Evolutionary conservation across 1,284 basidiomycete genomes (phyloP).

Genomic region (Cutaneotrichosporon cyanovorans): DNA sequence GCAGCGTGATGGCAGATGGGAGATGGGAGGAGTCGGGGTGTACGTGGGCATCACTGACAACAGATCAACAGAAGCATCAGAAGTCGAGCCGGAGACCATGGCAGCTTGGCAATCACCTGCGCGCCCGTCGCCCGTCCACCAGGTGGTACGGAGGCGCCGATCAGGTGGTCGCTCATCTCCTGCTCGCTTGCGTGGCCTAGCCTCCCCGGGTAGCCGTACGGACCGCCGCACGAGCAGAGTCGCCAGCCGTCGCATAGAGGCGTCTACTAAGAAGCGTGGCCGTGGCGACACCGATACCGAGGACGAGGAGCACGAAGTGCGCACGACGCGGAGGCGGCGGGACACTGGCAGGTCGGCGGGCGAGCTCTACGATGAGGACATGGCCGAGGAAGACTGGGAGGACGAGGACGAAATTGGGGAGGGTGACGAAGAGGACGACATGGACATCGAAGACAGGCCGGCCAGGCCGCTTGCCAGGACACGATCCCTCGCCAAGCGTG

Average conservation of each 20-base stretch:
- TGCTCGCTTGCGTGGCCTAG: neutral
- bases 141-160: neutral
- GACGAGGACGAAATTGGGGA: slow-evolving; percentile 7
- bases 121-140: neutral
- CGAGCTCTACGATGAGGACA: neutral
- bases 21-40: too few species aligned
- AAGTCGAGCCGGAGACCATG: neutral
- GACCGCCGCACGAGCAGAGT: too few species aligned
- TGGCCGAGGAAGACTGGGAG: slow-evolving; percentile 5
- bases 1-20: too few species aligned
- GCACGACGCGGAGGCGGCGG: neutral
- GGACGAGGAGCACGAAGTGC: slow-evolving; percentile 2
- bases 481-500: slow-evolving; percentile 3
- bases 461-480: neutral
- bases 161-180: neutral
- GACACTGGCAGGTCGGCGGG: neutral
- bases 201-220: neutral
- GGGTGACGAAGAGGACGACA: slow-evolving; percentile 6
- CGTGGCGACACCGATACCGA: slow-evolving; percentile 10
- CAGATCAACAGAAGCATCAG: neutral
- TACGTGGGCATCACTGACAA: neutral
- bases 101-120: neutral
- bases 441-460: slow-evolving; percentile 3
- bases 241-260: too few species aligned
- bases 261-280: slow-evolving; percentile 5